Percentiles rank a stretch among this genome's conserved stretches.
Evolutionary conservation across 23 red algal genomes (phyloP).

Genomic region (Gracilaria gracilis): DNA sequence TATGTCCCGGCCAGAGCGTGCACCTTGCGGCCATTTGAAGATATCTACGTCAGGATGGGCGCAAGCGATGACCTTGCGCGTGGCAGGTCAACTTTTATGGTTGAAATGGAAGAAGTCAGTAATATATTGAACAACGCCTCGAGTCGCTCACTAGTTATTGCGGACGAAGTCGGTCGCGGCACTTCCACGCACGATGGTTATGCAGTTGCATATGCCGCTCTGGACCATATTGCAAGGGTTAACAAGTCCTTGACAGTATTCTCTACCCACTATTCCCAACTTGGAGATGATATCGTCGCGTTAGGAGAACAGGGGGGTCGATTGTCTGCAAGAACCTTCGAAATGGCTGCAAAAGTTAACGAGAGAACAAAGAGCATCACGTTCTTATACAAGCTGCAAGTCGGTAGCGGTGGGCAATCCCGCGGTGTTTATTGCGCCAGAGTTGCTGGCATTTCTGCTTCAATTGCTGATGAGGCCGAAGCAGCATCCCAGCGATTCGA

Average conservation of each 20-base stretch:
- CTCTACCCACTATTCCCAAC: constrained; percentile 92
- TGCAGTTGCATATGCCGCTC: constrained; percentile 82
- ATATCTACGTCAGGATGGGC: constrained; percentile 92
- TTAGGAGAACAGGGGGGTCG: not conserved
- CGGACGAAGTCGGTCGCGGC: constrained; percentile 95
- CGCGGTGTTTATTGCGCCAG: constrained; percentile 93
- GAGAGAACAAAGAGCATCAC: constrained; percentile 83
- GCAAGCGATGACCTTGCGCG: constrained; percentile 89
- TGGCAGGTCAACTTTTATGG: constrained; percentile 96
- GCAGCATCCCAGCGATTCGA: constrained; percentile 47
- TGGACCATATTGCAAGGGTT: constrained; percentile 72
- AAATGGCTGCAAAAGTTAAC: constrained; percentile 82
- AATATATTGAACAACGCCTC: constrained; percentile 86
- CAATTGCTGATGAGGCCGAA: constrained; percentile 72
- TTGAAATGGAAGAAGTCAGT: constrained; percentile 97
- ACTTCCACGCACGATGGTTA: constrained; percentile 97
- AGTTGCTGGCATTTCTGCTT: constrained; percentile 75
- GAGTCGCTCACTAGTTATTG: constrained; percentile 86
- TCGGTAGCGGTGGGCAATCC: constrained; percentile 56
- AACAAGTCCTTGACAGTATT: constrained; percentile 88
- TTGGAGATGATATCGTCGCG: constrained; percentile 63
- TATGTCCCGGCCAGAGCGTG: constrained; percentile 91
- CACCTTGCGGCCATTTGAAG: constrained; percentile 67
- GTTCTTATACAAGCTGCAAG: constrained; percentile 85
- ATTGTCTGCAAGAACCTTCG: constrained; percentile 17